Base-by-base conservation (phyloP, 441 rosid genomes). In the Arabidopsis hybrid region DNA sequence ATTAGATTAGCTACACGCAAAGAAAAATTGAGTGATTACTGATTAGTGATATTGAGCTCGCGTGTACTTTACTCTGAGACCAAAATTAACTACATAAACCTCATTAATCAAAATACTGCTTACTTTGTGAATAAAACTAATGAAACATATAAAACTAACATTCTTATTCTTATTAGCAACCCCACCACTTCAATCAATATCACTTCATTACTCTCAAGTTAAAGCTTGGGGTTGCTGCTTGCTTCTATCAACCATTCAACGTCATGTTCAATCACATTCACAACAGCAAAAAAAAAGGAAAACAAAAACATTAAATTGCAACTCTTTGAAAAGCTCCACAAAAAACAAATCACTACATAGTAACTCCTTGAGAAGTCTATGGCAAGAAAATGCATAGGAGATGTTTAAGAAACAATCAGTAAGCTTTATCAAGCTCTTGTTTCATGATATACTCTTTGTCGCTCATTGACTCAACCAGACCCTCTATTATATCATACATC, bases 381-480 rank as follows among this genome's bases (percentile, higher is more conserved):
- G 50, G 50, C 50, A 45, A n/a, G 17, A 16, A 16, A 47, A 16
- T 47, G 52, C 9, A 39, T 17, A 65, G 6, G 43, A 38, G 32
- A 36, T 9, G 38, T 35, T 32, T 18, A 47, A 78, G 70, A 82
- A 60, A 46, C 26, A 34, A 67, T 53, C 69, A n/a, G 1, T 65
- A 49, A 56, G 53, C 83, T 75, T 80, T 79, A 42, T 74, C 76
- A 57, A 73, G 36, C 65, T 80, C 74, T 70, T 73, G 80, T 61
- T 56, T 76, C 72, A 65, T 49, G 59, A 69, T 40, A 72, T 71
- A 77, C 18, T 79, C 83, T 82, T 82, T 85, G 57, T 83, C 79
- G 50, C 83, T 80, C 80, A 81, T 81, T 67, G 82, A 73, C 72
- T 83, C 80, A 77, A 85, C 73, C 71, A 85, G 71, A 40, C 81